A percentile compares a stretch with the other conserved stretches of the same genome.
phyloP scores from a whole-genome alignment of 495 filamentous ascomycete genomes.

The Xylaria venustula region DNA sequence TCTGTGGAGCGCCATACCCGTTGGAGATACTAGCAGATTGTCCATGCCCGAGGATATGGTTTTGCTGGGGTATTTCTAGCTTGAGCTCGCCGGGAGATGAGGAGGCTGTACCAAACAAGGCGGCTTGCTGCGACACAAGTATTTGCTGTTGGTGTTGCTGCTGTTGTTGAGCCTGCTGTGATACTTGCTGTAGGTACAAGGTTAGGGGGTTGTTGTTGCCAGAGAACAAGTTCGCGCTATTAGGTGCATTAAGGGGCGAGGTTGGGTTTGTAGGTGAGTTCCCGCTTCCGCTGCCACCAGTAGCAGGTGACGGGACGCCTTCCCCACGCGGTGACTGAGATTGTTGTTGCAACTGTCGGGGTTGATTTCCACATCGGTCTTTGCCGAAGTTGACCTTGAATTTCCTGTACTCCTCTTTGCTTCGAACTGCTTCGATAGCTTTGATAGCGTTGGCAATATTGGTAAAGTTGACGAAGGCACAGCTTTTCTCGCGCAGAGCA shows the following conservation, averaged over 20 bases:
- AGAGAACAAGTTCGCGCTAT: slow-evolving; percentile 66
- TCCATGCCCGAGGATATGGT: slow-evolving; percentile 55
- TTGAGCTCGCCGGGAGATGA: slow-evolving; percentile 54
- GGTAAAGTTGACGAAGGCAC: slow-evolving; percentile 98
- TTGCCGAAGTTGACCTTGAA: slow-evolving; percentile 99
- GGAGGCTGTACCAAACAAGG: slow-evolving; percentile 57
- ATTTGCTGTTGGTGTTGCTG: slow-evolving; percentile 68
- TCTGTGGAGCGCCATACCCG: slow-evolving; percentile 48
- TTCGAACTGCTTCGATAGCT: slow-evolving; percentile 91
- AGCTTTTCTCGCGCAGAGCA: slow-evolving; percentile 95
- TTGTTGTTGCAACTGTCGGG: slow-evolving; percentile 69
- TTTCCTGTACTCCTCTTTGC: slow-evolving; percentile 91
- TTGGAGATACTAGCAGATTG: slow-evolving; percentile 62
- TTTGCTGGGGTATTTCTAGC: slow-evolving; percentile 56
- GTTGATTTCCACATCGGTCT: slow-evolving; percentile 95
- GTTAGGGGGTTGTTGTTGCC: slow-evolving; percentile 85
- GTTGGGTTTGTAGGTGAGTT: slow-evolving; percentile 45
- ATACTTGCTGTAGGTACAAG: slow-evolving; percentile 89
- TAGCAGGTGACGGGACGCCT: slow-evolving; percentile 69
- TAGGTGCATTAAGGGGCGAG: slow-evolving; percentile 31
- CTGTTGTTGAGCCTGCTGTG: slow-evolving; percentile 73
- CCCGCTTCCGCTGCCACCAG: slow-evolving; percentile 56
- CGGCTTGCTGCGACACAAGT: slow-evolving; percentile 58
- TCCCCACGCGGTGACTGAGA: slow-evolving; percentile 61
- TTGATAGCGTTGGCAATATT: slow-evolving; percentile 99